These are phyloP conservation scores for Tolypocladium tundrense DNA, from an alignment of 2,329 filamentous ascomycete genomes.

Conservation along the genomic window DNA sequence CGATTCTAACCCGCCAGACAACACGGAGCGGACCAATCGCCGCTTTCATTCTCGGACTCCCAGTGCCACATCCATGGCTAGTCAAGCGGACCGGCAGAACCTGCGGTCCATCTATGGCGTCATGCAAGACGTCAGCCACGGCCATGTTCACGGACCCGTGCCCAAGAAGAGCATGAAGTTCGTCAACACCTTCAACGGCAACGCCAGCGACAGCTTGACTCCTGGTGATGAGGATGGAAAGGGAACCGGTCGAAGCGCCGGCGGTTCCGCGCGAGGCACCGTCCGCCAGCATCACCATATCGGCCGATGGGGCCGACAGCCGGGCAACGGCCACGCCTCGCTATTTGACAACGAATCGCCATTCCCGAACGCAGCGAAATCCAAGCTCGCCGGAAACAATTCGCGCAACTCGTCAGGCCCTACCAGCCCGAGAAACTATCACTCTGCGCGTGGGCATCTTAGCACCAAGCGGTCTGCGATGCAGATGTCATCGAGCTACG, in stretches of 20 bases:
- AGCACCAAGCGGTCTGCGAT: slow-evolving; percentile 40
- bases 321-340: slow-evolving; percentile 56
- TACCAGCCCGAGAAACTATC: slow-evolving; percentile 54
- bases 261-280: slow-evolving; percentile 54
- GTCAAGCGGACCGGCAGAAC: slow-evolving; percentile 52
- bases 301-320: slow-evolving; percentile 64
- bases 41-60: slow-evolving; percentile 90
- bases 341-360: slow-evolving; percentile 70
- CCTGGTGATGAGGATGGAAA: slow-evolving; percentile 58
- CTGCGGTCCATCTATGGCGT: slow-evolving; percentile 57
- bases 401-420: slow-evolving; percentile 57
- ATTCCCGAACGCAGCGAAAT: slow-evolving; percentile 56
- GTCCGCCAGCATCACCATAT: slow-evolving; percentile 65
- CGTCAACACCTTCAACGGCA: slow-evolving; percentile 64
- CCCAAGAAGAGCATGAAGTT: slow-evolving; percentile 94
- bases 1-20: slow-evolving; percentile 84
- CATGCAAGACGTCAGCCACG: slow-evolving; percentile 43
- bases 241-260: slow-evolving; percentile 49
- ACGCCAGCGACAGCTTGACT: slow-evolving; percentile 37
- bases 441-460: slow-evolving; percentile 21
- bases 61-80: slow-evolving; percentile 76
- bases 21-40: slow-evolving; percentile 46
- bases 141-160: slow-evolving; percentile 14
- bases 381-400: slow-evolving; percentile 48
- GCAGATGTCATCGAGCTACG: slow-evolving; percentile 57